Evolutionary conservation across 2,329 filamentous ascomycete genomes (phyloP).

Genomic region (Didymella sp.): DNA sequence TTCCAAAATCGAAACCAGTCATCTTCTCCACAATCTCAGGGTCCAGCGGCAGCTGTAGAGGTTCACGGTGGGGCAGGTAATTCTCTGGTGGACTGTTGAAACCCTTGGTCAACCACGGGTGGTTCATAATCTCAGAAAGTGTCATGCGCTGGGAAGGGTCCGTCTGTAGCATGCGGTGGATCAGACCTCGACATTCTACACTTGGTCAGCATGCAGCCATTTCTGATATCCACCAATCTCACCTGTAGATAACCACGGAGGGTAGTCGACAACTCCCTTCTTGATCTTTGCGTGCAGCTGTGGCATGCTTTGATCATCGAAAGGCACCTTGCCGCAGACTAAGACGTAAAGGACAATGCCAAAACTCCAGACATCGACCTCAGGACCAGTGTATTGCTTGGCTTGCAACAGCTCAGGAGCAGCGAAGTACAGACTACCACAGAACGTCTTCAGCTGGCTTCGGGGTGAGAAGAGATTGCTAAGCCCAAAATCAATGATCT

Average conservation of each 20-base stretch:
- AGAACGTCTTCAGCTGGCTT: slow-evolving; percentile 91
- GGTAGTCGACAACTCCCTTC: slow-evolving; percentile 94
- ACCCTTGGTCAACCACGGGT: slow-evolving; percentile 95
- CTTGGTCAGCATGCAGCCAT: slow-evolving; percentile 12
- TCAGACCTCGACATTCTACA: slow-evolving; percentile 88
- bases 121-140: slow-evolving; percentile 89
- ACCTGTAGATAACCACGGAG: slow-evolving; percentile 90
- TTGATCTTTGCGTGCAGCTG: slow-evolving; percentile 99
- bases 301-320: slow-evolving; percentile 99
- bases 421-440: slow-evolving; percentile 96
- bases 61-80: slow-evolving; percentile 81
- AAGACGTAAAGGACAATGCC: slow-evolving; percentile 97
- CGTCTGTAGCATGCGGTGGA: slow-evolving; percentile 94
- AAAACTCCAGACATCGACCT: slow-evolving; percentile 99
- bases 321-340: slow-evolving; percentile 96
- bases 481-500: slow-evolving; percentile 97
- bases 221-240: slow-evolving; percentile 47
- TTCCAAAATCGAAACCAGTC: slow-evolving; percentile 97
- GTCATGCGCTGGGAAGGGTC: slow-evolving; percentile 87
- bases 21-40: slow-evolving; percentile 85
- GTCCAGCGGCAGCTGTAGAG: slow-evolving; percentile 84
- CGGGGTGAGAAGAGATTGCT: slow-evolving; percentile 94
- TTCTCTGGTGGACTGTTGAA: slow-evolving; percentile 89
- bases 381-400: slow-evolving; percentile 90
- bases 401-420: slow-evolving; percentile 94